Evolutionary conservation across 2,329 filamentous ascomycete genomes (phyloP), one percentile per base, ranked within the genome.

Genomic region (Alternaria ventricosa): DNA sequence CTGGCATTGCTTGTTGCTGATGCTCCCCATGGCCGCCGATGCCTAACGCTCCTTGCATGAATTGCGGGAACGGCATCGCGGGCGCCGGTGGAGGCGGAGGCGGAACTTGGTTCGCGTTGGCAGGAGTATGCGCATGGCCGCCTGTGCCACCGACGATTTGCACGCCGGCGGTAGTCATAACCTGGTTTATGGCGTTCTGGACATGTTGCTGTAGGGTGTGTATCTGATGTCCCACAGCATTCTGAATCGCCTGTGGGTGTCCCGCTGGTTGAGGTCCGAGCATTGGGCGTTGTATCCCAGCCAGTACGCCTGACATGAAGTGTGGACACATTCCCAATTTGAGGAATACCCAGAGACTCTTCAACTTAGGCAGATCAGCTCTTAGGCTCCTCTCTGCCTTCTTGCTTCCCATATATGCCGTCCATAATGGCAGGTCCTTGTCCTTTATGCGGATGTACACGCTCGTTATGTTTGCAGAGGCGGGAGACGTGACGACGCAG

Each of bases 351-450:
- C 76, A 79, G 33, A 80, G 65, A 46, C 60, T 75, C 71, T 74
- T 78, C 57, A 81, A 65, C 23, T 72, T 72, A 3, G 79, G 79
- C 56, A 80, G 64, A 61, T 81, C 79, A 22, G 56, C 57, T 36
- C 69, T 71, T 36, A 81, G 65, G 27, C 75, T 78, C 36, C 79
- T 70, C 15, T 73, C 71, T 20, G 49, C 30, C 15, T 62, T 71
- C 47, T 66, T 74, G 45, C 74, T 77, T n/a, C 75, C 72, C 20
- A 81, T 69, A 59, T 81, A 81, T 13, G 57, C 61, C 2, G 75
- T 78, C 79, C 79, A 81, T 28, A 80, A 66, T 23, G 75, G 67
- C 30, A 81, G 65, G 53, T 81, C 79, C 36, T 75, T 75, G 46
- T 80, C 78, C 43, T 75, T 74, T 47, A 81, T 76, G 28, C 77